phyloP scores from a whole-genome alignment of 371 early-diverging fungal genomes.

The Syncephalastrum contaminatum region DNA sequence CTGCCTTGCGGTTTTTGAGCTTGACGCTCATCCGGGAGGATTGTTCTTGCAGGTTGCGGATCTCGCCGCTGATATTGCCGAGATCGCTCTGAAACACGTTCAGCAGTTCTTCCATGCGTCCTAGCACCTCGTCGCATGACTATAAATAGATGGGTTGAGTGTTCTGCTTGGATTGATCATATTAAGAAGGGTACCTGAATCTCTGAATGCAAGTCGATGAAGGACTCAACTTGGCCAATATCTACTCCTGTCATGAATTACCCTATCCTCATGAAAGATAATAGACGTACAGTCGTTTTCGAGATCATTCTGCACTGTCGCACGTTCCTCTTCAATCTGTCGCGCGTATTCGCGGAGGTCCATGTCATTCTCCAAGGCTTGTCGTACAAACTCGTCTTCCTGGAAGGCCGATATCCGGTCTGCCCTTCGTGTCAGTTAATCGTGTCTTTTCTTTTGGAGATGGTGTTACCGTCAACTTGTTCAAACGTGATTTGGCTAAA shows the following conservation, averaged over 20 bases:
- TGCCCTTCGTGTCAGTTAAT: conserved; percentile 10
- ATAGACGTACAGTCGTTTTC: conserved; percentile 70
- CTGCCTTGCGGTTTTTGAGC: conserved; percentile 78
- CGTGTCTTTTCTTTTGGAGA: not conserved
- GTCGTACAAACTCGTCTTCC: conserved; percentile 78
- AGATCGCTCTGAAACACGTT: conserved; percentile 83
- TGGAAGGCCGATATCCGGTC: conserved; percentile 66
- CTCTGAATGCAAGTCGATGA: conserved; percentile 72
- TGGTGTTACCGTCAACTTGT: conserved; percentile 52
- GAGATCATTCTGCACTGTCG: conserved; percentile 65
- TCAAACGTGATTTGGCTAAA: conserved; percentile 49
- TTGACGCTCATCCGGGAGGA: conserved; percentile 77
- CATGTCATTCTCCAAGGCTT: conserved; percentile 80
- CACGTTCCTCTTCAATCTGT: conserved; percentile 73
- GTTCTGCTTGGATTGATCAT: not conserved
- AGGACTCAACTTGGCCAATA: conserved; percentile 61
- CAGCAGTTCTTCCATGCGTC: conserved; percentile 83
- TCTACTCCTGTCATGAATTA: conserved; percentile 42
- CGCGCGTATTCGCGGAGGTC: conserved; percentile 86
- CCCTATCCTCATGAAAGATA: not conserved
- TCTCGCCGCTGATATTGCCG: conserved; percentile 85
- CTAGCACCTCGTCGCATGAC: conserved; percentile 80
- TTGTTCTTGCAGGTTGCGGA: conserved; percentile 79
- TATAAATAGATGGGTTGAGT: conserved; percentile 13
- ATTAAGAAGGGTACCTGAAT: conserved; percentile 53